Base-by-base conservation (phyloP, 148 eudicot genomes). In the Polygonum aviculare region DNA sequence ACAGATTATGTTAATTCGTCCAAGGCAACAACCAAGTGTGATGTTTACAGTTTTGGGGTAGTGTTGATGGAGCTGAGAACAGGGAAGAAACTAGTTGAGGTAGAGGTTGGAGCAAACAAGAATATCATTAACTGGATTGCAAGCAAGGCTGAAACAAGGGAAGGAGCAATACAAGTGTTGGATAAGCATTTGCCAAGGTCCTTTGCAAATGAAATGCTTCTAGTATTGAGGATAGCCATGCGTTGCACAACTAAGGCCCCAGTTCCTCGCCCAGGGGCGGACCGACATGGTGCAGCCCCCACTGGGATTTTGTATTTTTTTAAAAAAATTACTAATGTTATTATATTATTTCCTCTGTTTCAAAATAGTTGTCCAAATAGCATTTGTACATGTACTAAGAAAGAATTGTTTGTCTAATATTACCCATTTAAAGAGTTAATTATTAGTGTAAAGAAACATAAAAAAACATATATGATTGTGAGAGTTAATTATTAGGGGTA, bases 21-120 rank as follows among this genome's bases (percentile, higher is more conserved):
- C 80, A 90, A 92, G 85, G 96, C 94, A 75, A 89, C 96, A n/a
- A 86, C 96, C 59, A 94, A 89, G 84, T 92, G 98, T 74, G 98
- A 94, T 45, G 96, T 94, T 40, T 94, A 94, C 86, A 94, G 98
- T 76, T 94, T 86, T 3, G 98, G 98, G 21, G 98, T 94, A 45
- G 98, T 94, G 22, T 77, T 94, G 71, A 90, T 92, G 97, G 98
- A 94, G 78, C 84, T 94, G 44, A 84, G 92, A 76, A 94, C 98
- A 11, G 98, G 97, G 69, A 89, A 91, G 80, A 94, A 88, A 80
- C 97, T 92, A 2, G 91, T 92, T 76, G 97, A 94, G 83, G 76
- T 90, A 72, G 98, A 92, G 83, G 92, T 85, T 72, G 97, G 98
- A 73, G 98, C 92, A 77, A 92, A 86, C 86, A 92, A 90, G 91